Evolutionary conservation across 371 early-diverging fungal genomes (phyloP), one percentile per base, ranked within the genome.

Genomic region (Rhizopus microsporus): DNA sequence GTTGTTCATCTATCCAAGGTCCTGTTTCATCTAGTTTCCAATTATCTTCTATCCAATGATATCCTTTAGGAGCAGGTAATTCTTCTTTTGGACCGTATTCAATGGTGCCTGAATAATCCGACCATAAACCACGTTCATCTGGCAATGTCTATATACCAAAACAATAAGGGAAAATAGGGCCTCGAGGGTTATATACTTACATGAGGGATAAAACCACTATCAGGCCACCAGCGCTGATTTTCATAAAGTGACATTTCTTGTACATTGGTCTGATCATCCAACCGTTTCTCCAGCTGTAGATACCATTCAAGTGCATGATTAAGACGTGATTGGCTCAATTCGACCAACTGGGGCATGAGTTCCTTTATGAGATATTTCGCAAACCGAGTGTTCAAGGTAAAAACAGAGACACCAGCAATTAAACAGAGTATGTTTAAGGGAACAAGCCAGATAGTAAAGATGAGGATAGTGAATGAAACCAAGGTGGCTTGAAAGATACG

Each of bases 191-290:
- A 35, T 29, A 13, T 46, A 46, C 38, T 56, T 68, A 77, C 77
- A 57, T 72, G 74, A 47, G 80, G 64, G 5, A 74, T 57, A 59
- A 70, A 75, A 12, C 74, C 79, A 57, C 69, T 72, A 10, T 64
- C 74, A 23, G 72, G 43, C 73, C 73, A 72, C 71, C 75, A 74
- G 49, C 77, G 49, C 54, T 79, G 80, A 46, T 79, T 76, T 52
- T 79, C 80, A 57, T 62, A 79, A 8, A 79, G 31, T 5, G 77
- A 76, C 34, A 68, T 31, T 54, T 73, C 69, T 31, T 49, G 45
- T 8, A 67, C 10, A 53, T 35, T 59, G 2, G 47, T 39, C 31
- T 75, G 65, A 13, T 65, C 51, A 40, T 61, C 60, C 23, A 74
- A 54, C 9, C 45, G 58, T 10, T 71, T 59, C 30, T 75, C 71